Percentiles rank a stretch among this genome's conserved stretches.
Conservation (phyloP, 768 basidiomycete species). For the Leucocoprinus birnbaumii region DNA sequence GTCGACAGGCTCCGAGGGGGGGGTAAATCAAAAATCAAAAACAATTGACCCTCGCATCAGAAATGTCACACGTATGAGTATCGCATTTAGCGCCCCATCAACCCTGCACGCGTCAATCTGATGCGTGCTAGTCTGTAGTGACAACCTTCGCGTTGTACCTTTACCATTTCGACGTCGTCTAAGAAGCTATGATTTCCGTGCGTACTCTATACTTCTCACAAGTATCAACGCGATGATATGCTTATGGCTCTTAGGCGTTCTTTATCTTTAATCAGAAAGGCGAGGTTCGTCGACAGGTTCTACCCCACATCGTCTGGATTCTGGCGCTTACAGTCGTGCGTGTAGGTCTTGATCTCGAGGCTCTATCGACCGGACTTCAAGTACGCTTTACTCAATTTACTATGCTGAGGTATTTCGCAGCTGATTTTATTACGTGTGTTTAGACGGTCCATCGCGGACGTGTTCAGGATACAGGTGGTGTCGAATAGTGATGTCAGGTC, state of each 20-base stretch:
- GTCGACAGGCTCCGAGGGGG: too few relatives aligned
- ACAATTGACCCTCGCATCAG: too few relatives aligned
- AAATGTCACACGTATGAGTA: too few relatives aligned
- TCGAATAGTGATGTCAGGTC: slow-evolving; percentile 96
- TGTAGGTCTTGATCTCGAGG: slow-evolving; percentile 86
- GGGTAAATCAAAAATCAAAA: too few relatives aligned
- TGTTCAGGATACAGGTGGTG: slow-evolving; percentile 98
- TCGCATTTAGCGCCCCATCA: too few relatives aligned
- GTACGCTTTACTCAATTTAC: slow-evolving; percentile 44
- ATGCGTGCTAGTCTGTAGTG: too few relatives aligned
- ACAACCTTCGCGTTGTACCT: too few relatives aligned
- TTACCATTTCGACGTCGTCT: not conserved
- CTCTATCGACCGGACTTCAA: slow-evolving; percentile 97
- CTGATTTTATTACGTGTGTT: slow-evolving; percentile 14
- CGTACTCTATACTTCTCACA: not conserved
- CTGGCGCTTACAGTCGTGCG: not conserved
- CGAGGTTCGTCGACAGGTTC: slow-evolving; percentile 59
- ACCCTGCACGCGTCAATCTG: too few relatives aligned
- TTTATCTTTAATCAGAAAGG: slow-evolving; percentile 99
- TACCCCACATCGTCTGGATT: slow-evolving; percentile 24
- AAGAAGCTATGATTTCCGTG: slow-evolving; percentile 3
- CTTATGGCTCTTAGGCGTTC: slow-evolving; percentile 67
- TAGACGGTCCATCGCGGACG: slow-evolving; percentile 95
- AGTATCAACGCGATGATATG: not conserved
- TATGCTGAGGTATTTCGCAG: too few relatives aligned